Evolutionary conservation across 495 filamentous ascomycete species (phyloP).

Genomic region (Penicillium robsamsonii): DNA sequence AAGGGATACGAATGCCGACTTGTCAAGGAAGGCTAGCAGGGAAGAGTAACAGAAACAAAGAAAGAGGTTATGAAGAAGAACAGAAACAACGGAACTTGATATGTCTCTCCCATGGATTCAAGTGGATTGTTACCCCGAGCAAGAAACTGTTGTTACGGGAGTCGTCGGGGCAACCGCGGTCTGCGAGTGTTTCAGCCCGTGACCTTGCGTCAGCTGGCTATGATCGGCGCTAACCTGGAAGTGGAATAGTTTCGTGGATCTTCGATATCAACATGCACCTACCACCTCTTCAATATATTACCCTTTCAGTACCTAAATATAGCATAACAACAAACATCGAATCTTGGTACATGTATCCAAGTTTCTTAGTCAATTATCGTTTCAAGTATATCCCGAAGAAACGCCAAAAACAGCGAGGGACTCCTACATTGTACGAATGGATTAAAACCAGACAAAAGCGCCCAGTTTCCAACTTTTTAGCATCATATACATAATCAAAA

Average conservation of each 20-base stretch:
- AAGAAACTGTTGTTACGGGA: constrained; percentile 35
- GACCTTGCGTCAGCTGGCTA: constrained; percentile 9
- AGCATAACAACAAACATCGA: not conserved
- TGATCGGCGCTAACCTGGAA: not conserved
- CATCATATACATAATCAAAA: too few relatives aligned
- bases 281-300: not conserved
- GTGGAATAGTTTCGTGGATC: not conserved
- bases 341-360: not conserved
- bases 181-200: constrained; percentile 5
- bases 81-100: constrained; percentile 22
- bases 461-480: too few relatives aligned
- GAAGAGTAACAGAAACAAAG: constrained; percentile 13
- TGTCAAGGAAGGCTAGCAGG: constrained; percentile 7
- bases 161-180: constrained; percentile 37
- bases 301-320: not conserved
- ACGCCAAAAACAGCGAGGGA: not conserved
- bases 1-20: constrained; percentile 22
- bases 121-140: constrained; percentile 30
- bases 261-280: constrained; percentile 1
- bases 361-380: not conserved
- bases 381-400: not conserved
- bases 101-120: constrained; percentile 31
- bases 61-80: constrained; percentile 23
- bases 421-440: too few relatives aligned
- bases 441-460: too few relatives aligned